Evolutionary conservation across 208 protist species (phyloP).

Genomic region (Naegleria lovaniensis): DNA sequence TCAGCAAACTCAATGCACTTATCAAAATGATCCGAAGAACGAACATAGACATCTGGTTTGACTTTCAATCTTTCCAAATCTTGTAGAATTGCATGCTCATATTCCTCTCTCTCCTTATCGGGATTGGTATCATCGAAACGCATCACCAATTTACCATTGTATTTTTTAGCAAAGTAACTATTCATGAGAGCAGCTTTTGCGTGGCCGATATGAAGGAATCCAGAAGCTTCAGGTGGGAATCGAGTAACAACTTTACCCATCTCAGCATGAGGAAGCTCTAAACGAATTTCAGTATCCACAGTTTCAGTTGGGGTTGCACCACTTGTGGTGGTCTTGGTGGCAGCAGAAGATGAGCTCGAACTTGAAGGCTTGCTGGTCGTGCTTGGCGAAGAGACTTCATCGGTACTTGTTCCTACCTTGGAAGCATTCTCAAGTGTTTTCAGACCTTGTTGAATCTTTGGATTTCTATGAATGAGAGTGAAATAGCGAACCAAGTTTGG

Average conservation of each 20-base stretch:
- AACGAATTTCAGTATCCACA: not conserved
- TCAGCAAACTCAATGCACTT: slow-evolving; percentile 77
- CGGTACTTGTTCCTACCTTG: not conserved
- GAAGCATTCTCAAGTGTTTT: not conserved
- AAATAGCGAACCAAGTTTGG: slow-evolving; percentile 6
- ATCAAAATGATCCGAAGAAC: slow-evolving; percentile 96
- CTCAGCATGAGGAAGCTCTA: slow-evolving; percentile 49
- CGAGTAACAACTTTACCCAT: slow-evolving; percentile 84
- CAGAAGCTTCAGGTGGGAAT: slow-evolving; percentile 93
- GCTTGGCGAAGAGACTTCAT: not conserved
- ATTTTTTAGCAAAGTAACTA: slow-evolving; percentile 86
- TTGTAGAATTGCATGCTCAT: slow-evolving; percentile 85
- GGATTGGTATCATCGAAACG: slow-evolving; percentile 99
- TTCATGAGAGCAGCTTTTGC: slow-evolving; percentile 97
- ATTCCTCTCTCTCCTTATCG: slow-evolving; percentile 91
- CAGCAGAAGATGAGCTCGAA: too few relatives aligned
- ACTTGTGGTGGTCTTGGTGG: not conserved
- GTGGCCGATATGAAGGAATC: slow-evolving; percentile 96
- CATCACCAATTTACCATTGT: slow-evolving; percentile 93
- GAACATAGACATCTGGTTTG: slow-evolving; percentile 64
- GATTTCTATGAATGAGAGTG: not conserved
- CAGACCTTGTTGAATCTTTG: not conserved
- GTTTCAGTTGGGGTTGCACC: not conserved
- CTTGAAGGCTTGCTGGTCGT: not conserved
- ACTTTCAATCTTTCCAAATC: slow-evolving; percentile 87